These are phyloP conservation scores for Sporothrix globosa DNA, from an alignment of 2,329 filamentous ascomycete genomes.

Conservation along the genomic window DNA sequence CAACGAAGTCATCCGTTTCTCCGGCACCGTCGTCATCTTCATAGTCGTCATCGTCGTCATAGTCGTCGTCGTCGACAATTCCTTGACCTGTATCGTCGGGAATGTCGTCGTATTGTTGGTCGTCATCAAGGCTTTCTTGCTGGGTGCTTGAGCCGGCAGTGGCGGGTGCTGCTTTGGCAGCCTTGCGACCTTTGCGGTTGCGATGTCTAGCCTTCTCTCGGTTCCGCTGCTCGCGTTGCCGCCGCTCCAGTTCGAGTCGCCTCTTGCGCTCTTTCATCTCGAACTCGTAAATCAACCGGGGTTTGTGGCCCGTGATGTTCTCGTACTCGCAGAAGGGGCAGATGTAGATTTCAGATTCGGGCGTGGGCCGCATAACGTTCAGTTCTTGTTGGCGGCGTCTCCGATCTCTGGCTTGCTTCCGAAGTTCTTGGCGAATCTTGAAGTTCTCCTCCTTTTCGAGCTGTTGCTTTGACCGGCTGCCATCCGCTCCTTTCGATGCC, in stretches of 20 bases:
- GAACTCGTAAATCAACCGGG: constrained; percentile 83
- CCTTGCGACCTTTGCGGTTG: constrained; percentile 85
- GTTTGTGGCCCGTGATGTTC: constrained; percentile 86
- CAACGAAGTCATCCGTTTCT: constrained; percentile 25
- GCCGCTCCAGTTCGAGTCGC: constrained; percentile 82
- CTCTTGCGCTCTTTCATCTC: constrained; percentile 91
- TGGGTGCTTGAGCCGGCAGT: constrained; percentile 13
- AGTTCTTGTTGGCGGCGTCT: constrained; percentile 75
- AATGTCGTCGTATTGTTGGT: constrained; percentile 19
- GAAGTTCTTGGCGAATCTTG: constrained; percentile 70
- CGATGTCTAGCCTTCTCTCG: constrained; percentile 91
- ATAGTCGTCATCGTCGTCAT: constrained; percentile 29
- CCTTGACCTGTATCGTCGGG: constrained; percentile 16
- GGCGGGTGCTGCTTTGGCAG: constrained; percentile 57
- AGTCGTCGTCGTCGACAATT: constrained; percentile 14
- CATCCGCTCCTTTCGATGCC: background rate
- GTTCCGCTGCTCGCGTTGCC: constrained; percentile 66
- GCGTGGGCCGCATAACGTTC: constrained; percentile 71
- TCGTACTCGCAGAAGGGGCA: constrained; percentile 99
- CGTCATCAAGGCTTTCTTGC: constrained; percentile 39
- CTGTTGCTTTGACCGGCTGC: constrained; percentile 37
- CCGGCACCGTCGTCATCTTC: background rate
- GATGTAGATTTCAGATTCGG: constrained; percentile 81
- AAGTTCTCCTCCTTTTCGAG: constrained; percentile 61
- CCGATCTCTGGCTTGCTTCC: constrained; percentile 74